phyloP scores from a whole-genome alignment of 257 asterid species.

The Lycium ferocissimum region DNA sequence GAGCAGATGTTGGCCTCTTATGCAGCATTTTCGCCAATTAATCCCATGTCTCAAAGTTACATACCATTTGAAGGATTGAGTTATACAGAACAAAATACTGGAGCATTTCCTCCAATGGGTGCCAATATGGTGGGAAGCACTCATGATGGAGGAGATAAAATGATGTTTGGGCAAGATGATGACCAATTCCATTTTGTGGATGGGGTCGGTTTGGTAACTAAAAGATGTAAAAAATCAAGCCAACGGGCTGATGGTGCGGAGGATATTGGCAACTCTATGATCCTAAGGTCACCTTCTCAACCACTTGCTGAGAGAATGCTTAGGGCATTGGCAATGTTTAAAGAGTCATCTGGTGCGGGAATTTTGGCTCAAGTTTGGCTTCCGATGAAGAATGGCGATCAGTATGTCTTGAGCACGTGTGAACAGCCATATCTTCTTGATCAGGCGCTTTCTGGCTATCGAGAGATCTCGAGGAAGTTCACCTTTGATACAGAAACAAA shows the following conservation, averaged over 20 bases:
- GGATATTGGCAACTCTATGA: conserved; percentile 38
- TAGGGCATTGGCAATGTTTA: conserved; percentile 69
- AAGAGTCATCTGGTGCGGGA: conserved; percentile 76
- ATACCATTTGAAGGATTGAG: conserved; percentile 56
- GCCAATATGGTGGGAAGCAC: background rate
- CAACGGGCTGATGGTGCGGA: conserved; percentile 36
- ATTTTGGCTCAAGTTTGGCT: conserved; percentile 92
- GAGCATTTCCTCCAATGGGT: conserved; percentile 37
- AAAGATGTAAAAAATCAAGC: conserved; percentile 12
- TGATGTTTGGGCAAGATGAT: conserved; percentile 43
- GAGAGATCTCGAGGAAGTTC: conserved; percentile 85
- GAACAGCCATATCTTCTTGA: conserved; percentile 93
- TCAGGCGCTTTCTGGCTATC: conserved; percentile 77
- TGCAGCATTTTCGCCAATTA: conserved; percentile 49
- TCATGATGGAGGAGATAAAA: conserved; percentile 41
- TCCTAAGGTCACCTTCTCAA: conserved; percentile 58
- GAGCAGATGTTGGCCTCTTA: conserved; percentile 69
- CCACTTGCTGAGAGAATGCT: conserved; percentile 74
- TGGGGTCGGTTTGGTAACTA: conserved; percentile 41
- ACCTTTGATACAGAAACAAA: conserved; percentile 71
- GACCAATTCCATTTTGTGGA: conserved; percentile 37
- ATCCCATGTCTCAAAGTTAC: conserved; percentile 39
- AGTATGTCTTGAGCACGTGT: conserved; percentile 67
- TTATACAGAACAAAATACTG: conserved; percentile 49
- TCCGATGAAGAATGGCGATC: conserved; percentile 69